Percentiles rank a stretch among this genome's conserved stretches.
Evolutionary conservation across 179 eudicot species (phyloP).

Genomic region (Patellifolia procumbens): DNA sequence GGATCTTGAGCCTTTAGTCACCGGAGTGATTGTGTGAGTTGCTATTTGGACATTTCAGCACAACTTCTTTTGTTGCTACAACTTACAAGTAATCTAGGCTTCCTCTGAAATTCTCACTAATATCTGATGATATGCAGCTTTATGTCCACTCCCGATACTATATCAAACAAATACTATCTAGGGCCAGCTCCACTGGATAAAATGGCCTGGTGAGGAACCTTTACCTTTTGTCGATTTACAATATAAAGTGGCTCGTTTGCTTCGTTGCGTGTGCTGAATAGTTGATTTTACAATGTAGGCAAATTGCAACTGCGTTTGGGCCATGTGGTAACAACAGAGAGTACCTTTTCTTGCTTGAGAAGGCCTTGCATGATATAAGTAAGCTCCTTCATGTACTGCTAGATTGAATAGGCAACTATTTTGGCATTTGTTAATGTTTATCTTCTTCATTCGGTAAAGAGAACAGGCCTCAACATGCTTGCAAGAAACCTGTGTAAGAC

Average conservation of each 20-base stretch:
- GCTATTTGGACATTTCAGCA: neutral
- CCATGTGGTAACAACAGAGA: slow-evolving; percentile 95
- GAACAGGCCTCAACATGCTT: too few relatives aligned
- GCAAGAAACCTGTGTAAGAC: too few relatives aligned
- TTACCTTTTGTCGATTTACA: neutral
- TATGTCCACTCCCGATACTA: slow-evolving; percentile 75
- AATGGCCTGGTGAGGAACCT: slow-evolving; percentile 67
- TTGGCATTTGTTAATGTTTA: neutral
- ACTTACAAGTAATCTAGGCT: neutral
- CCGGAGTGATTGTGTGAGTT: slow-evolving; percentile 79
- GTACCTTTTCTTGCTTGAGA: slow-evolving; percentile 81
- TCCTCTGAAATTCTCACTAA: slow-evolving; percentile 13
- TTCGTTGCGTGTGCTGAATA: slow-evolving; percentile 12
- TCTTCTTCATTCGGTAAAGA: neutral
- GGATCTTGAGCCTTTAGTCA: slow-evolving; percentile 48
- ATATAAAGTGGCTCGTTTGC: neutral
- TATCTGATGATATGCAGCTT: slow-evolving; percentile 47
- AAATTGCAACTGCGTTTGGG: slow-evolving; percentile 92
- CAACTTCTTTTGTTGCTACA: neutral
- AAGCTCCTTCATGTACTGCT: slow-evolving; percentile 17
- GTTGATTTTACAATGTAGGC: slow-evolving; percentile 39
- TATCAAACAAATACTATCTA: slow-evolving; percentile 77
- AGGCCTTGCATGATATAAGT: slow-evolving; percentile 81
- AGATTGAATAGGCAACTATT: neutral
- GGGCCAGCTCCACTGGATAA: slow-evolving; percentile 92